Evolutionary conservation across 2,329 filamentous ascomycete species (phyloP), one percentile per base, ranked within the genome.

Genomic region (Pleomassaria siparia): DNA sequence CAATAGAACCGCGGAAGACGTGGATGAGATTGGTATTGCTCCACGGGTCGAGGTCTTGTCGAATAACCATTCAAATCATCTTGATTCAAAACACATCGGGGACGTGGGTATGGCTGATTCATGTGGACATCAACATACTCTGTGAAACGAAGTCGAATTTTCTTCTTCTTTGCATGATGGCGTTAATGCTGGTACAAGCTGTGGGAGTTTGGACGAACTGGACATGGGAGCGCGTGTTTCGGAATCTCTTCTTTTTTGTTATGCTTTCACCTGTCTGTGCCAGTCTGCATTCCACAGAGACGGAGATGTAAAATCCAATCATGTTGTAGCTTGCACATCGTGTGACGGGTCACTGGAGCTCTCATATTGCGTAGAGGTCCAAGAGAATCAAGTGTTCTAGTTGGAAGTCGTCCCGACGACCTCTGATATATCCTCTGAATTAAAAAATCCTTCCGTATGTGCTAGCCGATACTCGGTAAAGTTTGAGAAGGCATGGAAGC

Each of bases 31-130:
- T 9, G 55, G 47, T n/a, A 49, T 57, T 2, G 58, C 55, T 7
- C 64, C 62, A 20, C 55, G 36, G 26, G 52, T 65, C 3, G 56
- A 67, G 42, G 45, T 51, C 8, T 50, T 65, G 2, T 29, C 54
- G 4, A 49, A 21, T 25, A 26, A 57, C 4, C 43, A 56, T 28
- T 43, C 54, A 32, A 51, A 59, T 16, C 53, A 56, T 24, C 51
- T 66, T 28, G 67, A 69, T 40, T 56, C 62, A 28, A 71, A 71
- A 43, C 66, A 69, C 33, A 59, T 68, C 33, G 64, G 62, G 10
- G 62, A 70, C 35, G 55, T 71, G 8, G 62, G 51, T 41, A 56
- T 66, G 58, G 45, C 64, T 15, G 58, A 64, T 43, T 49, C 48
- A 4, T 35, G 60, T n/a, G 51, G 44, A 10, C 43, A 49, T 20